These are phyloP conservation scores for Sarcodon aspratus DNA, from an alignment of 768 basidiomycete genomes.

Conservation along the genomic window DNA sequence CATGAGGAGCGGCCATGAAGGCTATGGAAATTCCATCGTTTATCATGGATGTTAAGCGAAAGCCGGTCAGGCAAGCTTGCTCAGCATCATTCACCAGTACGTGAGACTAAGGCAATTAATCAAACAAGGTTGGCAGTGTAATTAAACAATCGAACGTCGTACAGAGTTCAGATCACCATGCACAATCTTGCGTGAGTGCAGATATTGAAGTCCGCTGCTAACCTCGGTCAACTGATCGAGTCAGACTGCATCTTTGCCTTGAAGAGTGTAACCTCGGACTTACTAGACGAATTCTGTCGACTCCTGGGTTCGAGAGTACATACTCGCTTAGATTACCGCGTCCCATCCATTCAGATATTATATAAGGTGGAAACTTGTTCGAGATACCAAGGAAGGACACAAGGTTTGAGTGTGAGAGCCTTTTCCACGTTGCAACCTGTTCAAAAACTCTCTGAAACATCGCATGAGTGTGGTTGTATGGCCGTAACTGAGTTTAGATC, in stretches of 20 bases:
- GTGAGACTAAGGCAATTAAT: background rate
- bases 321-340: conserved; percentile 1
- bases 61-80: background rate
- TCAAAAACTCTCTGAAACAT: background rate
- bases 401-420: conserved; percentile 1
- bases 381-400: conserved; percentile 1
- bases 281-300: background rate
- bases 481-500: too few relatives aligned
- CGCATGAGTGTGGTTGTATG: too few relatives aligned
- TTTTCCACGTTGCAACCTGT: conserved; percentile 3
- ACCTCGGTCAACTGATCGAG: too few relatives aligned
- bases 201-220: too few relatives aligned
- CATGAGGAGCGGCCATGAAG: too few relatives aligned
- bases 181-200: too few relatives aligned
- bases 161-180: too few relatives aligned
- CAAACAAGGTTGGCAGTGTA: too few relatives aligned
- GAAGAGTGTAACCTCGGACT: background rate
- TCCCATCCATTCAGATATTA: conserved; percentile 6
- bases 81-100: background rate
- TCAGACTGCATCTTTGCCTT: too few relatives aligned
- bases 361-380: background rate
- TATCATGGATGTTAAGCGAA: background rate
- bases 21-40: too few relatives aligned
- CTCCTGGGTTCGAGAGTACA: background rate
- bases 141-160: too few relatives aligned